Conservation (phyloP, 495 filamentous ascomycete genomes). For the Xylaria intraflava region DNA sequence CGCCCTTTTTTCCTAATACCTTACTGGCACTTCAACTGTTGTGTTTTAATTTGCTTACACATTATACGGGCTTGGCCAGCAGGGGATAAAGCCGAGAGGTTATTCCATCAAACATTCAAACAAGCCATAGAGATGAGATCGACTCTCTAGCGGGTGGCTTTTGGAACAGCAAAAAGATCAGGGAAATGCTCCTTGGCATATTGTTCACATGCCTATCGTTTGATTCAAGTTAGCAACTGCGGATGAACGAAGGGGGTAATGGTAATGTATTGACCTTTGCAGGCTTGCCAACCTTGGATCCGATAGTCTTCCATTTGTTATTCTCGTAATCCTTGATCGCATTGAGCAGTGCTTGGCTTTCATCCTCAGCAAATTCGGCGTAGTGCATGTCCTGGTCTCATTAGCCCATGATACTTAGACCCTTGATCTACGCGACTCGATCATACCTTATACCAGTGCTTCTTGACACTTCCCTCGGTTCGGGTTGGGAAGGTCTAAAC, state of each 20-base stretch:
- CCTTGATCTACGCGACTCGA: constrained; percentile 8
- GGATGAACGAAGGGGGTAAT: background rate
- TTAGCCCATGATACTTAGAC: background rate
- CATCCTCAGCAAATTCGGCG: constrained; percentile 96
- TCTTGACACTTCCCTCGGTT: constrained; percentile 97
- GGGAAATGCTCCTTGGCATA: constrained; percentile 96
- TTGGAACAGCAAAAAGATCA: constrained; percentile 26
- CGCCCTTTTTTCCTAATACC: background rate
- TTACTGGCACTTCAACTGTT: background rate
- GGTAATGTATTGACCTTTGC: constrained; percentile 63
- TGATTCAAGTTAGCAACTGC: constrained; percentile 5
- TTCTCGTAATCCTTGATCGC: constrained; percentile 98
- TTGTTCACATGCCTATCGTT: constrained; percentile 81
- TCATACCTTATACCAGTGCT: constrained; percentile 97
- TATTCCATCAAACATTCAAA: background rate
- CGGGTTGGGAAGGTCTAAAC: constrained; percentile 77
- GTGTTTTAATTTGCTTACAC: constrained; percentile 1
- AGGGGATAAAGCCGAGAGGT: background rate
- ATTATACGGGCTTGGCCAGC: background rate
- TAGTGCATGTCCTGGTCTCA: constrained; percentile 87
- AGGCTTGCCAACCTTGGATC: constrained; percentile 92
- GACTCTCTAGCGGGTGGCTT: constrained; percentile 20
- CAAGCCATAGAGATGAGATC: background rate
- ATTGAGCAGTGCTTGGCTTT: constrained; percentile 80
- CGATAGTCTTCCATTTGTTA: constrained; percentile 97